Evolutionary conservation across 768 basidiomycete species (phyloP).

Genomic region (Boletales sp.): DNA sequence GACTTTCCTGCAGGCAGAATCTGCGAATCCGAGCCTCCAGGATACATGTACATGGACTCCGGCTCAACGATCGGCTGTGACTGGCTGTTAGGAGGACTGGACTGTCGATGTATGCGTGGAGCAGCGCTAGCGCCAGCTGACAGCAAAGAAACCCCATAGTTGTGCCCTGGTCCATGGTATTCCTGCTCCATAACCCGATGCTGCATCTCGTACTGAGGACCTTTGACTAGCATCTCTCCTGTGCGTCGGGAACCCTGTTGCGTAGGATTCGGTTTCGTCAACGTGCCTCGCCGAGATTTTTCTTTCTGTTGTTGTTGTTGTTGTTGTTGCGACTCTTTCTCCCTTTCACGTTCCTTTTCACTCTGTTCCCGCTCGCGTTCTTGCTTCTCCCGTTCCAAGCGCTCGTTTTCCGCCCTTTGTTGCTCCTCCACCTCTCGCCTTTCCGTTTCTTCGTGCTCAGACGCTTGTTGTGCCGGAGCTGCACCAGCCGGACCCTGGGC

Average conservation of each 20-base stretch:
- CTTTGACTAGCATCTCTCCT: conserved; percentile 83
- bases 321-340: conserved; percentile 26
- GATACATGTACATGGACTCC: conserved; percentile 24
- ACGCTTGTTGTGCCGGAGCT: conserved; percentile 25
- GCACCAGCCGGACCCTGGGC: conserved; percentile 25
- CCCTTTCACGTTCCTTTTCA: conserved; percentile 24
- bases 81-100: conserved; percentile 26
- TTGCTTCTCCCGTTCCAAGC: conserved; percentile 53
- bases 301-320: conserved; percentile 41
- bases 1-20: conserved; percentile 63
- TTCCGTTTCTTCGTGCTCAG: conserved; percentile 34
- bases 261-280: conserved; percentile 63
- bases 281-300: conserved; percentile 42
- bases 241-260: conserved; percentile 51
- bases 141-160: conserved; percentile 24
- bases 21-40: conserved; percentile 34
- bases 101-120: conserved; percentile 22
- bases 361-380: conserved; percentile 50
- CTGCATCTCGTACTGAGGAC: conserved; percentile 93
- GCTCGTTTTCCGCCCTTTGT: conserved; percentile 39
- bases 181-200: conserved; percentile 92
- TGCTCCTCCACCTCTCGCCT: conserved; percentile 40
- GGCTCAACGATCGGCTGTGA: conserved; percentile 27
- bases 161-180: conserved; percentile 44
- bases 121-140: conserved; percentile 19